A percentile compares a stretch with the other conserved stretches of the same genome.
phyloP scores from a whole-genome alignment of 805 yeast species.

The Soucietia sequanensis region DNA sequence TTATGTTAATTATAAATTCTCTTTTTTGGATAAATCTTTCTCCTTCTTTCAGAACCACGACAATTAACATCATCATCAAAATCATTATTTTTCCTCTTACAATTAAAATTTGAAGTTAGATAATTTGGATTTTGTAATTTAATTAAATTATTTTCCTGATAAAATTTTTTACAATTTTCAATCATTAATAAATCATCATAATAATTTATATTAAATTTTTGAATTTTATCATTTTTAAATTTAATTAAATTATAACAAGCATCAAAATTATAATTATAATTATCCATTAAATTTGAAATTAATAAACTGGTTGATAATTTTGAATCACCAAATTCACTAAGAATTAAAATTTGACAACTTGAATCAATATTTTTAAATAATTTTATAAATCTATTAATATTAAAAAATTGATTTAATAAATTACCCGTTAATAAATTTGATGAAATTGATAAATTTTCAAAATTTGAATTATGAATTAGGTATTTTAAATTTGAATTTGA shows the following conservation, averaged over 20 bases:
- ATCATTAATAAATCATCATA: conserved; percentile 40
- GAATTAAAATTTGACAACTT: conserved; percentile 28
- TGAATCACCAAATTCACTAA: conserved; percentile 29
- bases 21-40: conserved; percentile 13
- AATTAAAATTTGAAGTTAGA: conserved; percentile 25
- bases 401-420: conserved; percentile 35
- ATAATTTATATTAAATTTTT: conserved; percentile 27
- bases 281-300: conserved; percentile 40
- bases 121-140: conserved; percentile 25
- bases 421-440: conserved; percentile 40
- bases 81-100: conserved; percentile 26
- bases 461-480: conserved; percentile 24
- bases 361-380: conserved; percentile 32
- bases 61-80: conserved; percentile 15
- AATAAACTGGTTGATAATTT: conserved; percentile 30
- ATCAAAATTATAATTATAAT: conserved; percentile 32
- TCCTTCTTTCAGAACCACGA: conserved; percentile 18
- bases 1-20: no score
- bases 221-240: conserved; percentile 13
- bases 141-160: conserved; percentile 29
- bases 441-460: conserved; percentile 17
- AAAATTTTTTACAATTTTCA: conserved; percentile 39
- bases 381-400: conserved; percentile 32
- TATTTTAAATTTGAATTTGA: conserved; percentile 25
- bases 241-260: conserved; percentile 24